Percentiles rank a stretch among this genome's conserved stretches.
Evolutionary conservation across 371 early-diverging fungal genomes (phyloP).

Genomic region (Mortierella sp.): DNA sequence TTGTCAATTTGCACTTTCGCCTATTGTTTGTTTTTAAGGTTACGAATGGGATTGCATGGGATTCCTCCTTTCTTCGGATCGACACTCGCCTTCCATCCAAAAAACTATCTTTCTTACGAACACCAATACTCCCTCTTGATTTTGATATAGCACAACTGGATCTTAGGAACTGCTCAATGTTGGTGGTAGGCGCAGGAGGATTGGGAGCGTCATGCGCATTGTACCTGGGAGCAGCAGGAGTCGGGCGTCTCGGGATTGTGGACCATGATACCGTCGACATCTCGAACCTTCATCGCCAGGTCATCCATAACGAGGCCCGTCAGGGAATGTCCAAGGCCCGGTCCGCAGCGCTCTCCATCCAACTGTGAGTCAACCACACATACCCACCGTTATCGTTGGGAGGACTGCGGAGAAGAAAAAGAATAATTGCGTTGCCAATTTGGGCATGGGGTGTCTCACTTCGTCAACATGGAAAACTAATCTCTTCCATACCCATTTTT

Average conservation of each 20-base stretch:
- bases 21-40: not conserved
- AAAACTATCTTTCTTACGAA: not conserved
- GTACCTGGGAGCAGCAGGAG: conserved; percentile 95
- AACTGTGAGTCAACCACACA: conserved; percentile 59
- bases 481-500: not conserved
- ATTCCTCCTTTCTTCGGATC: not conserved
- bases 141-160: conserved; percentile 79
- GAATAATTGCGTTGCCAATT: too few species aligned
- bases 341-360: conserved; percentile 78
- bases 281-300: conserved; percentile 97
- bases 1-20: not conserved
- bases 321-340: conserved; percentile 86
- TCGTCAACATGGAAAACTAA: too few species aligned
- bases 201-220: conserved; percentile 93
- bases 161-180: conserved; percentile 81
- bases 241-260: conserved; percentile 93
- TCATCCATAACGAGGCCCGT: conserved; percentile 88
- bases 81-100: not conserved
- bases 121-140: not conserved
- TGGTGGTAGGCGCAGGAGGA: conserved; percentile 98
- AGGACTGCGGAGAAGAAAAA: not conserved
- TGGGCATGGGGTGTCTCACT: too few species aligned
- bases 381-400: not conserved
- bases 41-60: too few species aligned
- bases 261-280: conserved; percentile 97